Conservation (phyloP, 768 basidiomycete genomes). For the Hericium alpestre region DNA sequence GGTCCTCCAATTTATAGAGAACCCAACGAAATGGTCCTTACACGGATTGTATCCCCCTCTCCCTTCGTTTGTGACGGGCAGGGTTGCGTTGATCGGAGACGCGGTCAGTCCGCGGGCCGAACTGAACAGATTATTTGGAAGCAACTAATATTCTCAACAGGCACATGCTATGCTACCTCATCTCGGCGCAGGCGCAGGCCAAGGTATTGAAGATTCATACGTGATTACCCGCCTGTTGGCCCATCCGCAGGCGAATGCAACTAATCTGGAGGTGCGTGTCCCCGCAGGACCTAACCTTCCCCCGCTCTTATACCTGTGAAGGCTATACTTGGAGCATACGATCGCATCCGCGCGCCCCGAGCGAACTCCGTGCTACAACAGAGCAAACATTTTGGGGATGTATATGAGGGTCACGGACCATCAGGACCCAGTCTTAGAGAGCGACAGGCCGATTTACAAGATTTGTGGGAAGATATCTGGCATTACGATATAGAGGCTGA, state of each 20-base stretch:
- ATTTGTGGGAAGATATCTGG: slow-evolving; percentile 41
- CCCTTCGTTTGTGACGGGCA: slow-evolving; percentile 30
- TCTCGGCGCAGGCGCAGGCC: slow-evolving; percentile 47
- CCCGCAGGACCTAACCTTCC: background rate
- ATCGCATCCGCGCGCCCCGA: slow-evolving; percentile 32
- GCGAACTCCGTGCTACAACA: slow-evolving; percentile 37
- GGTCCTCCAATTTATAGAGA: slow-evolving; percentile 32
- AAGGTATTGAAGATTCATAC: slow-evolving; percentile 48
- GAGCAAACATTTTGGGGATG: slow-evolving; percentile 31
- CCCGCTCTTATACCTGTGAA: slow-evolving; percentile 14
- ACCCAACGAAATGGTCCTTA: slow-evolving; percentile 42
- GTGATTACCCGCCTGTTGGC: slow-evolving; percentile 35
- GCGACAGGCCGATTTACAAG: slow-evolving; percentile 25
- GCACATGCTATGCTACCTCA: slow-evolving; percentile 54
- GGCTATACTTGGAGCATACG: slow-evolving; percentile 38
- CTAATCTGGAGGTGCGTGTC: slow-evolving; percentile 31
- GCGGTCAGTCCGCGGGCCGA: slow-evolving; percentile 18
- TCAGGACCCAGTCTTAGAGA: slow-evolving; percentile 19
- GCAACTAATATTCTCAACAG: background rate
- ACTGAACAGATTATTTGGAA: background rate
- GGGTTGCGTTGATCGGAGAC: slow-evolving; percentile 44
- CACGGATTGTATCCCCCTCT: slow-evolving; percentile 39
- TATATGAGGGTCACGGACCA: slow-evolving; percentile 32
- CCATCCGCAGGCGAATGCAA: slow-evolving; percentile 28
- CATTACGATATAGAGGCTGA: slow-evolving; percentile 24